Evolutionary conservation across 1,139 yeast genomes (phyloP).

Genomic region (Diutina neorugosa): DNA sequence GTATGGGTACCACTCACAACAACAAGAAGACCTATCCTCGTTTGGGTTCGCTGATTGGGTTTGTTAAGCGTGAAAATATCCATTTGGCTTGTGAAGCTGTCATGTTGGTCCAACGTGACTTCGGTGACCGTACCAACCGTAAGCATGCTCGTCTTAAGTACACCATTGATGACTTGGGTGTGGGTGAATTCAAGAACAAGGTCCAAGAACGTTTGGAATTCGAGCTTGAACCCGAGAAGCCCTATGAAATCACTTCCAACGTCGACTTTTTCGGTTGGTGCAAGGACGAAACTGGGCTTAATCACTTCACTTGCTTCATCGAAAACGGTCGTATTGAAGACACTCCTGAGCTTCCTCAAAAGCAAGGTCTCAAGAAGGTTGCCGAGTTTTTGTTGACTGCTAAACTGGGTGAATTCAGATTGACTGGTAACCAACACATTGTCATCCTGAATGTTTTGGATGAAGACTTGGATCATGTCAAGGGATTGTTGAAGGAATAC

Average conservation of each 20-base stretch:
- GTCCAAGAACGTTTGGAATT: conserved; percentile 79
- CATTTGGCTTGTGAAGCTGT: conserved; percentile 79
- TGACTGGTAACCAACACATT: conserved; percentile 94
- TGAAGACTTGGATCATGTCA: conserved; percentile 50
- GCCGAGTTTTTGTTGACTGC: conserved; percentile 49
- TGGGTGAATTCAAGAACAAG: conserved; percentile 64
- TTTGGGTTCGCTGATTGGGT: conserved; percentile 83
- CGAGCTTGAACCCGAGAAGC: conserved; percentile 56
- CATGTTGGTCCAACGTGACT: conserved; percentile 89
- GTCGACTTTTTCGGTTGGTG: conserved; percentile 93
- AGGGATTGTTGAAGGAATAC: conserved; percentile 54
- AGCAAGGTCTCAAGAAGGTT: conserved; percentile 70
- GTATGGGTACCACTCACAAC: conserved; percentile 98
- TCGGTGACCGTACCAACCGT: conserved; percentile 92
- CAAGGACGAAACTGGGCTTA: conserved; percentile 73
- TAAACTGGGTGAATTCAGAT: conserved; percentile 72
- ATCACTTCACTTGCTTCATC: conserved; percentile 88
- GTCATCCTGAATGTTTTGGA: conserved; percentile 64
- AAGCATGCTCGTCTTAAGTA: conserved; percentile 97
- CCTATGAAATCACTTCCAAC: conserved; percentile 74
- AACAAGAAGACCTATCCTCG: conserved; percentile 95
- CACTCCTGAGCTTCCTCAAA: conserved; percentile 82
- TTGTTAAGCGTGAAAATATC: conserved; percentile 52
- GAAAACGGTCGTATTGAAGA: conserved; percentile 97
- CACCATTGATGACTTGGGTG: conserved; percentile 86